Evolutionary conservation across 2,329 filamentous ascomycete genomes (phyloP), one percentile per base, ranked within the genome.

Genomic region (Diaporthe capsici): DNA sequence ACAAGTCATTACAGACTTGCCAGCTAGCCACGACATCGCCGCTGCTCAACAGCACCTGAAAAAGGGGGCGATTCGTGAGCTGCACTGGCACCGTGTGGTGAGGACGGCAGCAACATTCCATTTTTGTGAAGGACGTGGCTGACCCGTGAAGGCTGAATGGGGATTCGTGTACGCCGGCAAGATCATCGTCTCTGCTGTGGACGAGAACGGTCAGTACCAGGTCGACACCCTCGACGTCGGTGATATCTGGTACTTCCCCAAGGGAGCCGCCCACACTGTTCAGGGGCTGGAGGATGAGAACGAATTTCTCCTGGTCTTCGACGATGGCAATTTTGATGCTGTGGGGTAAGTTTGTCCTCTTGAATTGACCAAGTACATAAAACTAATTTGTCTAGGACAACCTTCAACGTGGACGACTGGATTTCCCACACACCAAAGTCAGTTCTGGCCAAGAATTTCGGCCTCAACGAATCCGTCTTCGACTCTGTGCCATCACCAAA

Each of bases 371-470:
- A 1, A 17, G 2, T 20, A 15, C 31, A n/a, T 28, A 2, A 10
- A 10, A 13, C 47, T 68, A 0, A 68, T 1, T 7, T 28, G 12
- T 9, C 1, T 9, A 68, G 90, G n/a, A 93, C 91, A 0, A 94
- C 92, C 0, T 94, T 94, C 86, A 93, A 91, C 84, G 87, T 94
- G 31, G 92, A 92, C 77, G 92, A 94, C 83, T 94, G 92, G 92
- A 86, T 94, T 47, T 84, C 88, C 0, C 92, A 93, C 80, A 94
- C 92, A 0, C 92, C 92, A 0, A 90, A 88, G 71, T 78, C 81
- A 57, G 86, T 94, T 58, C 85, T 94, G 0, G 92, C 92, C 39
- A 93, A 93, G 84, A 94, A 94, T 84, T 94, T 94, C 78, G 91
- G 91, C 34, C 87, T 94, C 31, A 86, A 90, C 68, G 86, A 88